Evolutionary conservation across 2,329 filamentous ascomycete genomes (phyloP).

Genomic region (Fusarium multiceps): DNA sequence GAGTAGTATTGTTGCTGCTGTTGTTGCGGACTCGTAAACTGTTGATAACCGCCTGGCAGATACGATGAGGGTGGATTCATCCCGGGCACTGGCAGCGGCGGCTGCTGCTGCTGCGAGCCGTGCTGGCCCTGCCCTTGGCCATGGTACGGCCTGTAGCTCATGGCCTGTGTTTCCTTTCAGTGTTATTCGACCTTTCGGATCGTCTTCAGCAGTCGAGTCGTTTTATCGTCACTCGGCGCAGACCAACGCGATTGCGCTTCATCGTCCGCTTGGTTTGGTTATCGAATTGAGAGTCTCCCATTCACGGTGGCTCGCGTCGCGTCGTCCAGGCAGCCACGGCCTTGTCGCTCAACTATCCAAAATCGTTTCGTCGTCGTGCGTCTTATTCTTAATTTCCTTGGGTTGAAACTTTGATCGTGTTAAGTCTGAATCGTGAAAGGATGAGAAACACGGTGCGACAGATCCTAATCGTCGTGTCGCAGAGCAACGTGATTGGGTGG

Average conservation of each 20-base stretch:
- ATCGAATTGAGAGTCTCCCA: conserved; percentile 4
- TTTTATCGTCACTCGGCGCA: conserved; percentile 45
- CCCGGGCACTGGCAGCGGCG: conserved; percentile 34
- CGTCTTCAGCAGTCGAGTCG: conserved; percentile 38
- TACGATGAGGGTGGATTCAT: conserved; percentile 41
- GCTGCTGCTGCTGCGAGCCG: conserved; percentile 46
- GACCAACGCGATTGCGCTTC: conserved; percentile 46
- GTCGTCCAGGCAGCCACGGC: conserved; percentile 6
- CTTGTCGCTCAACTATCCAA: conserved; percentile 5
- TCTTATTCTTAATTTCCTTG: conserved; percentile 9
- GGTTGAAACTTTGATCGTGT: conserved; percentile 28
- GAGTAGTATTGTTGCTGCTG: conserved; percentile 45
- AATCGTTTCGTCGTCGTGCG: neutral
- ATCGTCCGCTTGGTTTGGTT: conserved; percentile 34
- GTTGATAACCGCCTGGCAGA: conserved; percentile 38
- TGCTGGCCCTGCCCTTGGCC: conserved; percentile 46
- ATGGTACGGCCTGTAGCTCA: conserved; percentile 52
- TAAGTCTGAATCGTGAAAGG: conserved; percentile 33
- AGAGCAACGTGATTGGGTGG: conserved; percentile 38
- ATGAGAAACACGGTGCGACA: conserved; percentile 42
- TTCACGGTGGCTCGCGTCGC: conserved; percentile 14
- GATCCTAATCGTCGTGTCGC: conserved; percentile 41
- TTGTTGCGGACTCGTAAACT: conserved; percentile 45
- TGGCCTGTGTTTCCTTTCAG: conserved; percentile 43
- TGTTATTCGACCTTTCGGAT: neutral